A percentile compares a stretch with the other conserved stretches of the same genome.
These are phyloP conservation scores for Pichia scutulata DNA, from an alignment of 805 yeast genomes.

Conservation along the genomic window DNA sequence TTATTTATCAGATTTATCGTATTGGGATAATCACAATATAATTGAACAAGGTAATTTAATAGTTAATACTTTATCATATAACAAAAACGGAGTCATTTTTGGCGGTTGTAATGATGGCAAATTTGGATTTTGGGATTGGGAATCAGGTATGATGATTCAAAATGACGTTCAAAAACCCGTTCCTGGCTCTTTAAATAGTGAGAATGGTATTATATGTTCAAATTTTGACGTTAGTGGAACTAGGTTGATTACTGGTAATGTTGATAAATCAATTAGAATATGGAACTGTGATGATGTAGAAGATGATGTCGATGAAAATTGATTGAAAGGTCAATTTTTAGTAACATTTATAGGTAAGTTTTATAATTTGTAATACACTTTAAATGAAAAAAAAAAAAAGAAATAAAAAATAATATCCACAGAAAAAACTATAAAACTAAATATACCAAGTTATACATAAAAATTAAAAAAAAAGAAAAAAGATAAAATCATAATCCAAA, in stretches of 20 bases:
- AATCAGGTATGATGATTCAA: constrained; percentile 58
- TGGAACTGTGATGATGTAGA: constrained; percentile 44
- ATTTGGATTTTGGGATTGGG: constrained; percentile 72
- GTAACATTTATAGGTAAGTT: not conserved
- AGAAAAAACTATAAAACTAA: not conserved
- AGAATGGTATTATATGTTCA: constrained; percentile 60
- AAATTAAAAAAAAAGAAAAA: not conserved
- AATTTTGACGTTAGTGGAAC: constrained; percentile 74
- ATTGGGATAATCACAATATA: constrained; percentile 31
- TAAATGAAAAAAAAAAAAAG: not conserved
- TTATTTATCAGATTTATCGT: constrained; percentile 45
- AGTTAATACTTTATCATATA: constrained; percentile 61
- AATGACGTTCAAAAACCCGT: constrained; percentile 42
- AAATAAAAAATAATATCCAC: not conserved
- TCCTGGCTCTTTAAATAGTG: constrained; percentile 67
- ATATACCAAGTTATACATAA: not conserved
- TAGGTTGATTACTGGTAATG: constrained; percentile 77
- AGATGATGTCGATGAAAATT: not conserved
- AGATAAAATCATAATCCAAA: not conserved
- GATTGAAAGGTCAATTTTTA: not conserved
- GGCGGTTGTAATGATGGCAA: constrained; percentile 83
- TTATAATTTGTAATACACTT: not conserved
- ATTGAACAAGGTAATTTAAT: constrained; percentile 33
- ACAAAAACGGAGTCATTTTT: constrained; percentile 54
- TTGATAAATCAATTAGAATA: constrained; percentile 78